These are phyloP conservation scores for Pseudogymnoascus sp. DNA, from an alignment of 2,329 filamentous ascomycete genomes.

Conservation along the genomic window DNA sequence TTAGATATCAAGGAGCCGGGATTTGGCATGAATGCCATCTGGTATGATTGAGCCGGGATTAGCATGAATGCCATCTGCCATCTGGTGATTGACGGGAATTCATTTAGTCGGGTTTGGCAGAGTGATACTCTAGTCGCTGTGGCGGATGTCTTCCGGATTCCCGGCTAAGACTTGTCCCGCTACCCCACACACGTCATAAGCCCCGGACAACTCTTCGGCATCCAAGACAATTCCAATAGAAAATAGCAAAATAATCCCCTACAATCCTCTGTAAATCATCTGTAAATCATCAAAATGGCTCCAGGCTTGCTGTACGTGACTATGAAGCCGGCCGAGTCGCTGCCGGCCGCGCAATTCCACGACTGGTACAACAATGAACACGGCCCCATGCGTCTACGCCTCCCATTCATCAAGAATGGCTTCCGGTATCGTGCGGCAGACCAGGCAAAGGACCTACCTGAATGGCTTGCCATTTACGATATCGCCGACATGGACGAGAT, in stretches of 20 bases:
- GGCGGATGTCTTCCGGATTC: not conserved
- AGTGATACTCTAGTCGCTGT: not conserved
- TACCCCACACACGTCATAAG: not conserved
- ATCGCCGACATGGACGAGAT: conserved; percentile 66
- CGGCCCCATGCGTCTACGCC: conserved; percentile 68
- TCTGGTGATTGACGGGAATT: conserved; percentile 38
- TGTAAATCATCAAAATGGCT: not conserved
- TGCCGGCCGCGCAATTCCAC: conserved; percentile 59
- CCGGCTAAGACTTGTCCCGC: not conserved
- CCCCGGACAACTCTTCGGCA: not conserved
- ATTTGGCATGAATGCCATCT: conserved; percentile 94
- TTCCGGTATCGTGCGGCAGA: conserved; percentile 70
- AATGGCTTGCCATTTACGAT: conserved; percentile 77
- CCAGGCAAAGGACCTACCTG: conserved; percentile 43
- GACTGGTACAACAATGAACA: conserved; percentile 96
- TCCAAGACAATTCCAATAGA: not conserved
- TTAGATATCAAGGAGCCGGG: conserved; percentile 76
- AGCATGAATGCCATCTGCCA: conserved; percentile 98
- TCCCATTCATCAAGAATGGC: conserved; percentile 68
- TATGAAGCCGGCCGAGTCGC: conserved; percentile 68
- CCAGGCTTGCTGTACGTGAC: conserved; percentile 76
- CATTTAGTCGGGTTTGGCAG: no score
- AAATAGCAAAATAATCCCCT: not conserved
- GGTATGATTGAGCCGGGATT: conserved; percentile 81
- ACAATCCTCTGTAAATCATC: not conserved